These are phyloP conservation scores for Physcomitrellopsis africana DNA, from an alignment of 225 moss, liverwort and hornwort species.

Conservation along the genomic window DNA sequence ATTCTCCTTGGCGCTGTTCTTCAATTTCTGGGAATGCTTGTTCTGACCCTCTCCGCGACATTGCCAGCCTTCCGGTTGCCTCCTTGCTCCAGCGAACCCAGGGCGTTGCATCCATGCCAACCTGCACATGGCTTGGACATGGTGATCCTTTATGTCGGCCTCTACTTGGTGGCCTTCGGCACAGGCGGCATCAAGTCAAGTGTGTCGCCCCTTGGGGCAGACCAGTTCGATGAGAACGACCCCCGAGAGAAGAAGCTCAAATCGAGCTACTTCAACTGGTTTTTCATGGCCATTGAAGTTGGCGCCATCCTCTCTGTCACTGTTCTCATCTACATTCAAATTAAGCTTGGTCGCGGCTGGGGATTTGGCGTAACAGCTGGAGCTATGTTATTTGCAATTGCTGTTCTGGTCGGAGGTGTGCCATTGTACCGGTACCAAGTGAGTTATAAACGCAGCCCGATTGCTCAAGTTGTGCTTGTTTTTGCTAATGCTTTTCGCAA, in stretches of 20 bases:
- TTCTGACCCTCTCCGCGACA: slow-evolving; percentile 40
- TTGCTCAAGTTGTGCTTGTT: slow-evolving; percentile 35
- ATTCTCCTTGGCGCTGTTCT: slow-evolving; percentile 33
- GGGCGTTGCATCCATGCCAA: not conserved
- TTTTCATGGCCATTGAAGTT: slow-evolving; percentile 45
- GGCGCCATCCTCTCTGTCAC: slow-evolving; percentile 47
- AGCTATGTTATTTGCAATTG: slow-evolving; percentile 36
- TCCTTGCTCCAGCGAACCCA: not conserved
- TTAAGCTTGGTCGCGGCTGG: slow-evolving; percentile 46
- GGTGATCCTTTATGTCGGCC: slow-evolving; percentile 30
- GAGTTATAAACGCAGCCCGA: slow-evolving; percentile 28
- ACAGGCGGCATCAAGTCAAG: slow-evolving; percentile 47
- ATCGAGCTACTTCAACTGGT: slow-evolving; percentile 59
- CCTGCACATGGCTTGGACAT: slow-evolving; percentile 24
- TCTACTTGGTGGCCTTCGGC: slow-evolving; percentile 54
- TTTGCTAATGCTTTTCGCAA: slow-evolving; percentile 30
- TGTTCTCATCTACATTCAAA: slow-evolving; percentile 43
- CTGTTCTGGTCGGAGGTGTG: slow-evolving; percentile 29
- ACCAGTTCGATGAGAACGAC: slow-evolving; percentile 53
- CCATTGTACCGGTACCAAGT: slow-evolving; percentile 42
- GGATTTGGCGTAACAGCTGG: slow-evolving; percentile 42
- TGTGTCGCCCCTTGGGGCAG: slow-evolving; percentile 51
- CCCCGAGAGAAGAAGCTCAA: slow-evolving; percentile 34
- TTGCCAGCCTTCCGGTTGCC: slow-evolving; percentile 28
- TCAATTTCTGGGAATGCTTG: slow-evolving; percentile 45